Conservation (phyloP, 371 early-diverging fungal genomes). For the Apophysomyces variabilis region DNA sequence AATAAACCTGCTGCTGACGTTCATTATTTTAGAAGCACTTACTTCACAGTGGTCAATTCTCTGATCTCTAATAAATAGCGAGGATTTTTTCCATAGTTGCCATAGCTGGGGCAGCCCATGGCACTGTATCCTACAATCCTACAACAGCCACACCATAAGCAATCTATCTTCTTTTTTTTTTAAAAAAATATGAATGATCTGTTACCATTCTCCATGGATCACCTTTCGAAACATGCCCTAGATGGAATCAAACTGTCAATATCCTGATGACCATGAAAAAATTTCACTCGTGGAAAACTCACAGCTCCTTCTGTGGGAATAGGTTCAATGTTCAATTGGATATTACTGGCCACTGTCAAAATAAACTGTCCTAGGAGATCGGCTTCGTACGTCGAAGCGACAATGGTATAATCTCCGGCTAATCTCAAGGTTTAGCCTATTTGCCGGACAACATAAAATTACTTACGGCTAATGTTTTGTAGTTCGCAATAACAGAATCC, state of each 20-base stretch:
- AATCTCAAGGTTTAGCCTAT: neutral
- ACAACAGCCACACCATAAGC: neutral
- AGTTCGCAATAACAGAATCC: conserved; percentile 76
- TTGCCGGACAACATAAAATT: neutral
- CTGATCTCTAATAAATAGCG: conserved; percentile 67
- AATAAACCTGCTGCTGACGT: neutral
- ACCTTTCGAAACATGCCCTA: conserved; percentile 77
- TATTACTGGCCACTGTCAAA: conserved; percentile 62
- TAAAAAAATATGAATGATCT: too few relatives aligned
- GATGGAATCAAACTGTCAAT: neutral
- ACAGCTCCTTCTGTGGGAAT: conserved; percentile 85
- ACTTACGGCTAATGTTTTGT: conserved; percentile 55
- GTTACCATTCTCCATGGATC: conserved; percentile 66
- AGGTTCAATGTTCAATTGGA: conserved; percentile 48
- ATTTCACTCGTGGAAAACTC: conserved; percentile 27
- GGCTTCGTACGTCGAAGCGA: conserved; percentile 80
- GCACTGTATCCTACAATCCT: conserved; percentile 66
- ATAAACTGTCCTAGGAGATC: conserved; percentile 72
- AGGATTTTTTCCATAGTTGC: conserved; percentile 69
- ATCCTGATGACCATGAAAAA: neutral
- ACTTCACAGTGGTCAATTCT: conserved; percentile 67
- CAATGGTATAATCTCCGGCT: conserved; percentile 78
- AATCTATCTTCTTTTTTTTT: neutral
- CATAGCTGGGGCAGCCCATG: conserved; percentile 69
- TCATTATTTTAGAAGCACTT: conserved; percentile 18